Conservation (phyloP, 1,284 basidiomycete species). For the Nidula niveotomentosa region DNA sequence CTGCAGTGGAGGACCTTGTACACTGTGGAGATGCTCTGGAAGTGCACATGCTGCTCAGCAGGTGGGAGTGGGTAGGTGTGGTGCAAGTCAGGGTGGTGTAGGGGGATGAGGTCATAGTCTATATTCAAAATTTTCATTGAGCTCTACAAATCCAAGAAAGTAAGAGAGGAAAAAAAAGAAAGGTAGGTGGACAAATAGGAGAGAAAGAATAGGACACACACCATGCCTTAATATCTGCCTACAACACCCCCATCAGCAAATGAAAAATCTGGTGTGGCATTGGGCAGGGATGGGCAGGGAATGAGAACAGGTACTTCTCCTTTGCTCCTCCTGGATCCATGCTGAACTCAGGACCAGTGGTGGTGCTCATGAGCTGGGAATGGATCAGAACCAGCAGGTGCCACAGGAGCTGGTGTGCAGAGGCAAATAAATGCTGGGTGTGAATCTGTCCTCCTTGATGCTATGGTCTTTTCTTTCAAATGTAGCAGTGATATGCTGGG, state of each 20-base stretch:
- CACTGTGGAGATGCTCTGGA: conserved; percentile 59
- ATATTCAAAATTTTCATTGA: background rate
- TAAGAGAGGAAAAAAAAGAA: background rate
- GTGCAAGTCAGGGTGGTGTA: conserved; percentile 70
- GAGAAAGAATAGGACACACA: background rate
- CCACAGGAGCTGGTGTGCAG: background rate
- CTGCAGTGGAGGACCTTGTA: conserved; percentile 56
- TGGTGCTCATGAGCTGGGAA: background rate
- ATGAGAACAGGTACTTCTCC: conserved; percentile 35
- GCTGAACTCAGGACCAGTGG: conserved; percentile 6
- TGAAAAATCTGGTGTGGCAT: conserved; percentile 74
- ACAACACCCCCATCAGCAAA: conserved; percentile 49
- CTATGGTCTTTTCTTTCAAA: too few species aligned
- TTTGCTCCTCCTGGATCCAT: background rate
- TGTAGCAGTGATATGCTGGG: too few species aligned
- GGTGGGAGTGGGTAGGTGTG: conserved; percentile 43
- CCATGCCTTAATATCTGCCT: background rate
- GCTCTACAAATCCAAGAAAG: background rate
- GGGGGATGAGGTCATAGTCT: conserved; percentile 74
- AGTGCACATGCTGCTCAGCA: conserved; percentile 51
- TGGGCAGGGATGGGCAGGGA: conserved; percentile 50
- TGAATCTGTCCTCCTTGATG: too few species aligned
- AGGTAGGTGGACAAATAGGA: background rate
- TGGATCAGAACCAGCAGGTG: background rate
- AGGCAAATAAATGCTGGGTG: background rate